Evolutionary conservation across 768 basidiomycete genomes (phyloP), one percentile per base, ranked within the genome.

Genomic region (Tulasnella sp.): DNA sequence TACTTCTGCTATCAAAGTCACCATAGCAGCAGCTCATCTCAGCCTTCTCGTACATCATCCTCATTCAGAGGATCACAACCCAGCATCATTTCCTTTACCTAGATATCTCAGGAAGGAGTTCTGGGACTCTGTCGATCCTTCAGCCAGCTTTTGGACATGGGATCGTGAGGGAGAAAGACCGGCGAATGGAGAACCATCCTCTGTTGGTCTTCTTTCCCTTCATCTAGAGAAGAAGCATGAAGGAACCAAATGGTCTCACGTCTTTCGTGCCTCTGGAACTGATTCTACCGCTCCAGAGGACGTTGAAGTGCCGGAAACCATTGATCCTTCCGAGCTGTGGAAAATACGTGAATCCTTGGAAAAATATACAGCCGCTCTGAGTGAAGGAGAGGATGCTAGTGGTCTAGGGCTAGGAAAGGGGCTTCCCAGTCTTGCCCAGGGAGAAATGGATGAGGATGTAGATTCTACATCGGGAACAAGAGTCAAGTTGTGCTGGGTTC

Each of bases 71-170:
- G 42, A 28, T 6, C 62, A 7, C 39, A 56, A 12, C 57, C 58
- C 12, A 60, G 63, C 37, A 54, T 70, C 32, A 61, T 67, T 57
- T 12, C 56, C 48, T 27, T 65, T 77, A 35, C 85, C 84, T 10
- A 71, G 64, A 33, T 83, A 80, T 62, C 72, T 76, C 0, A 67
- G 72, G 27, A 76, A 78, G 59, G 66, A 69, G 22, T 69, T 89
- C 2, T 99, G 92, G 93, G 89, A 78, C 56, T 66, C 68, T 8
- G 82, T 99, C 56, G 76, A 77, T 46, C 67, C 83, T 1, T 74
- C 79, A 2, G 73, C 81, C n/a, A 85, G 86, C 60, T 78, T 86
- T 59, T 99, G 90, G 91, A 92, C 88, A 4, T 93, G 83, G 76
- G 90, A 95, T 58, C 73, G 78, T 15, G 78, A 81, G 55, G 85